A percentile compares a stretch with the other conserved stretches of the same genome.
These are phyloP conservation scores for Brachypodium distachyon DNA, from an alignment of 202 grass and related monocot genomes.

Conservation along the genomic window DNA sequence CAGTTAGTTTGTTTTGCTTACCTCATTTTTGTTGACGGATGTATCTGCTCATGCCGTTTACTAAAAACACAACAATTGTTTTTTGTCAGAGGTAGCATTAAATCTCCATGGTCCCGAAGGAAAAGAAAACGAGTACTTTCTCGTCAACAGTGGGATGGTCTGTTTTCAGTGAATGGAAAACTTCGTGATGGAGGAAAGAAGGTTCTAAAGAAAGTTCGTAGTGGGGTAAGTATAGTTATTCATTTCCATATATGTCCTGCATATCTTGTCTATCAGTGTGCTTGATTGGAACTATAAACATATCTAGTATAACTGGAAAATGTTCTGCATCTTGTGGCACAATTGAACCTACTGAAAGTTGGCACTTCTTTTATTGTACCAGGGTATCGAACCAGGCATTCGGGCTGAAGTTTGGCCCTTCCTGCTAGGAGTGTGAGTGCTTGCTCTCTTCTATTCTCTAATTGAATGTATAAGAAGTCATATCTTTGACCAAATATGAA, in stretches of 20 bases:
- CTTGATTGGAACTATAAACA: neutral
- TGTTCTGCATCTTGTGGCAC: neutral
- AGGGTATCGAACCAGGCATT: slow-evolving; percentile 88
- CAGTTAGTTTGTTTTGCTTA: neutral
- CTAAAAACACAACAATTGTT: neutral
- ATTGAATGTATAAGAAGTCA: neutral
- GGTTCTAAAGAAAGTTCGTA: slow-evolving; percentile 90
- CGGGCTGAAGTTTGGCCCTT: slow-evolving; percentile 97
- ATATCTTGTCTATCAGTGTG: neutral
- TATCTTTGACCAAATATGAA: slow-evolving; percentile 1
- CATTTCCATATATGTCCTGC: neutral
- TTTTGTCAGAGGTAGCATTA: slow-evolving; percentile 62
- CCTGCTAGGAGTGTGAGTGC: slow-evolving; percentile 86
- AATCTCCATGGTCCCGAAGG: slow-evolving; percentile 88
- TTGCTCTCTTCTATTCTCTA: slow-evolving; percentile 9
- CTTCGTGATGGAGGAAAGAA: slow-evolving; percentile 85
- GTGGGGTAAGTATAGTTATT: slow-evolving; percentile 61
- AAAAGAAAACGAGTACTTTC: slow-evolving; percentile 84
- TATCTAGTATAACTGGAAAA: neutral
- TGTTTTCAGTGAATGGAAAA: slow-evolving; percentile 68
- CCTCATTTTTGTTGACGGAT: neutral
- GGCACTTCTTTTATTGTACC: slow-evolving; percentile 25
- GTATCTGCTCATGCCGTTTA: neutral
- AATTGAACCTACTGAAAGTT: slow-evolving; percentile 18
- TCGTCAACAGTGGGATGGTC: slow-evolving; percentile 44